Evolutionary conservation across 306 rosid species (phyloP).

Genomic region (Rosa lucieae): DNA sequence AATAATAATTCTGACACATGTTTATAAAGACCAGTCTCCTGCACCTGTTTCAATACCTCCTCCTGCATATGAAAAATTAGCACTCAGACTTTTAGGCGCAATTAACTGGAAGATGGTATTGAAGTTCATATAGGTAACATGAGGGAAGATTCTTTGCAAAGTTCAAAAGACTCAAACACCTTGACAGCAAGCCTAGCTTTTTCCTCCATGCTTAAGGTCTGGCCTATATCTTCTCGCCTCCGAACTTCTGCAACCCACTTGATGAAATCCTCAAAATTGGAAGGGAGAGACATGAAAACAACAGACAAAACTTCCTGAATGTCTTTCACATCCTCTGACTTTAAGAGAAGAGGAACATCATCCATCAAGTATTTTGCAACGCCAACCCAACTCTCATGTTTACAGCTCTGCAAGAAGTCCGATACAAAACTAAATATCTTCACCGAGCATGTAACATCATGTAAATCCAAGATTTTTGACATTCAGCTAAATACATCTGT

Average conservation of each 20-base stretch:
- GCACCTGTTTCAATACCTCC: constrained; percentile 79
- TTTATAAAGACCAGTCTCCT: constrained; percentile 70
- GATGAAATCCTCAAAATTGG: constrained; percentile 80
- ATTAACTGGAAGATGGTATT: constrained; percentile 11
- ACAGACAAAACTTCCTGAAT: constrained; percentile 57
- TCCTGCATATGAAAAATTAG: constrained; percentile 48
- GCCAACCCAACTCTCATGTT: constrained; percentile 85
- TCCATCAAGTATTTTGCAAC: constrained; percentile 78
- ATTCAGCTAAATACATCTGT: background rate
- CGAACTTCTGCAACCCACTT: constrained; percentile 95
- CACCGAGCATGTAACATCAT: background rate
- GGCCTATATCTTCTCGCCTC: constrained; percentile 71
- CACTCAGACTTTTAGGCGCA: constrained; percentile 9
- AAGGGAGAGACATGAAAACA: constrained; percentile 64
- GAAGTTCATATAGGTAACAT: background rate
- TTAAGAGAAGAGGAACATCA: constrained; percentile 74
- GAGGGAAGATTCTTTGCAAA: constrained; percentile 4
- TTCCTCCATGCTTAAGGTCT: constrained; percentile 79
- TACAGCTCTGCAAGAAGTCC: constrained; percentile 80
- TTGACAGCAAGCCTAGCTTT: constrained; percentile 75
- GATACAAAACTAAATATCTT: background rate
- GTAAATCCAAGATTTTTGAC: constrained; percentile 12
- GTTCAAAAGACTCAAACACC: constrained; percentile 40
- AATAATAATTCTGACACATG: constrained; percentile 55
- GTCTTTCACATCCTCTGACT: constrained; percentile 58